Percentiles rank a stretch among this genome's conserved stretches.
Conservation (phyloP, 106 monocot genomes). For the Narthecium ossifragum region DNA sequence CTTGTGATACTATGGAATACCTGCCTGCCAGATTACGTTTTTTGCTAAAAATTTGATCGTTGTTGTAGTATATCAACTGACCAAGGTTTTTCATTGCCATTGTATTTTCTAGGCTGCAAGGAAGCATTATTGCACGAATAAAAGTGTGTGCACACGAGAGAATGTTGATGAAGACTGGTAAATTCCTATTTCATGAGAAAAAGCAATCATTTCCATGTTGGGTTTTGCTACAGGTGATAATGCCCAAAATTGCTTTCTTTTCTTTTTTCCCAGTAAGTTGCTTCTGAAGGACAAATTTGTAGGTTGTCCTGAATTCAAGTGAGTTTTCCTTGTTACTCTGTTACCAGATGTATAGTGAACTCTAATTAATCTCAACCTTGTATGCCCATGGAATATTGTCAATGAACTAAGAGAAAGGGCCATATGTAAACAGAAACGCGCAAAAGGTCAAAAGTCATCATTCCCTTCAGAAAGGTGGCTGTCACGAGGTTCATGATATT, state of each 20-base stretch:
- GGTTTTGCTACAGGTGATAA: too few relatives aligned
- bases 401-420: background rate
- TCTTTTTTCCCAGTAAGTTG: conserved; percentile 46
- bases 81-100: too few relatives aligned
- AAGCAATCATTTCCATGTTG: too few relatives aligned
- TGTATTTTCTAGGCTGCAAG: conserved; percentile 88
- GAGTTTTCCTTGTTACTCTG: conserved; percentile 22
- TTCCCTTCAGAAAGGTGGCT: conserved; percentile 80
- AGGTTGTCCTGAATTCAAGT: conserved; percentile 85
- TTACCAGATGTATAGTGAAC: too few relatives aligned
- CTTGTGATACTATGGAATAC: too few relatives aligned
- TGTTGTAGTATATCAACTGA: too few relatives aligned
- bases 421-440: conserved; percentile 59
- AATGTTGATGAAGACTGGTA: conserved; percentile 94
- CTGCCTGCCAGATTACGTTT: too few relatives aligned
- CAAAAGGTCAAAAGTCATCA: conserved; percentile 76
- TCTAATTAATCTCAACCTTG: too few relatives aligned
- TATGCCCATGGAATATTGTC: too few relatives aligned
- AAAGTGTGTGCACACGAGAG: conserved; percentile 46
- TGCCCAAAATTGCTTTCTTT: background rate
- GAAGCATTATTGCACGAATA: conserved; percentile 91
- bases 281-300: conserved; percentile 55
- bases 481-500: conserved; percentile 89
- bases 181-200: too few relatives aligned
- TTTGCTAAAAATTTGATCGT: too few relatives aligned